phyloP scores from a whole-genome alignment of 805 yeast species.

The Candida yuanshanica region DNA sequence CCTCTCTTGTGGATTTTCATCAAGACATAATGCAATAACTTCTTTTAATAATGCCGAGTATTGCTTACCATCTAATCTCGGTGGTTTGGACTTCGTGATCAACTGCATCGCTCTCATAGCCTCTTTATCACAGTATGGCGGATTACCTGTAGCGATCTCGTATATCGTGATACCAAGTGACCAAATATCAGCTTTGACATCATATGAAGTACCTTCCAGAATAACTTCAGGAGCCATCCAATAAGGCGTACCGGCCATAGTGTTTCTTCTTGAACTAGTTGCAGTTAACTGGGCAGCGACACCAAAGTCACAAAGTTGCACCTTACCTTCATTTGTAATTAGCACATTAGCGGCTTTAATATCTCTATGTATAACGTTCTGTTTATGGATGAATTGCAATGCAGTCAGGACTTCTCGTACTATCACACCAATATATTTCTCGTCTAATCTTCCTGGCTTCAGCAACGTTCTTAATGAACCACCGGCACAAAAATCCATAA shows the following conservation, averaged over 20 bases:
- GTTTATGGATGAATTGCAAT: constrained; percentile 72
- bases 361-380: constrained; percentile 94
- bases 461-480: constrained; percentile 74
- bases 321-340: constrained; percentile 82
- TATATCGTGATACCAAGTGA: constrained; percentile 90
- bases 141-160: constrained; percentile 95
- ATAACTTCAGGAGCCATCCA: constrained; percentile 99
- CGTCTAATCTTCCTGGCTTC: constrained; percentile 85
- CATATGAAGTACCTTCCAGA: constrained; percentile 83
- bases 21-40: constrained; percentile 84
- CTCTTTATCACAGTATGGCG: constrained; percentile 94
- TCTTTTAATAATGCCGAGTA: constrained; percentile 76
- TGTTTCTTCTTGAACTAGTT: constrained; percentile 71
- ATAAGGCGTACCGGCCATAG: constrained; percentile 94
- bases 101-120: constrained; percentile 92
- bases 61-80: constrained; percentile 86
- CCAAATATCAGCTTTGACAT: constrained; percentile 94
- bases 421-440: constrained; percentile 74
- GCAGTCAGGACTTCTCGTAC: constrained; percentile 78
- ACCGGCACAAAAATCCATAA: constrained; percentile 97
- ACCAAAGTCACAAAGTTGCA: constrained; percentile 94
- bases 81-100: constrained; percentile 90
- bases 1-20: constrained; percentile 88
- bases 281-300: constrained; percentile 92
- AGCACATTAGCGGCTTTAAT: constrained; percentile 94